Percentiles rank a stretch among this genome's conserved stretches.
Evolutionary conservation across 768 basidiomycete species (phyloP).

Genomic region (Naematelia aurantialba): DNA sequence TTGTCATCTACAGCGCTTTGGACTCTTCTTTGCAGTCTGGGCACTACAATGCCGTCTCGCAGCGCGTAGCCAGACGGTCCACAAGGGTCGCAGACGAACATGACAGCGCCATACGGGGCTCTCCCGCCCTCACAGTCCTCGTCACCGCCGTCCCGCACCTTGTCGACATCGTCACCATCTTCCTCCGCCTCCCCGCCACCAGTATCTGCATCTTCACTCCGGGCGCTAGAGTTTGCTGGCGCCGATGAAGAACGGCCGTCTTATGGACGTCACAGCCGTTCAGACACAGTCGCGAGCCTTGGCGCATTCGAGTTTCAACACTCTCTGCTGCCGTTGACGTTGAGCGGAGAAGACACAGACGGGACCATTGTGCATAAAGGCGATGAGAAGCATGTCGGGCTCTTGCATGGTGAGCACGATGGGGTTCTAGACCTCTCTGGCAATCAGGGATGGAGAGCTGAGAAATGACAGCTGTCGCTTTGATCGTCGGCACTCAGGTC

Average conservation of each 20-base stretch:
- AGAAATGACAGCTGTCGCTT: conserved; percentile 64
- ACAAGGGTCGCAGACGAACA: neutral
- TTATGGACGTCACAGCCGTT: conserved; percentile 17
- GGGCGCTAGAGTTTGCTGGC: conserved; percentile 62
- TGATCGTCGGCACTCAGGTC: conserved; percentile 79
- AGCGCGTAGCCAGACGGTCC: neutral
- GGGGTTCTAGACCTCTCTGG: conserved; percentile 1
- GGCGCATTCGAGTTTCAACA: conserved; percentile 69
- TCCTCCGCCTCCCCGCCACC: conserved; percentile 60
- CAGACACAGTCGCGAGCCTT: conserved; percentile 32
- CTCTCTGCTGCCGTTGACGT: conserved; percentile 70
- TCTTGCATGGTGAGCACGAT: conserved; percentile 69
- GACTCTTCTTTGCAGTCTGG: neutral
- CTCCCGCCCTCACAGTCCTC: conserved; percentile 29
- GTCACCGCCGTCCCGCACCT: conserved; percentile 20
- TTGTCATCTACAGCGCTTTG: no score
- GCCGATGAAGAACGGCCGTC: conserved; percentile 14
- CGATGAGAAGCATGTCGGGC: conserved; percentile 68
- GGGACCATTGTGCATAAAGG: conserved; percentile 52
- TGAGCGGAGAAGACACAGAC: conserved; percentile 67
- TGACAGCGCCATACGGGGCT: conserved; percentile 29
- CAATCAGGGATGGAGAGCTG: neutral
- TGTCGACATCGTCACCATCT: conserved; percentile 10
- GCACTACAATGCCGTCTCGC: neutral
- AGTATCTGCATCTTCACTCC: conserved; percentile 57